Evolutionary conservation across 2,329 filamentous ascomycete species (phyloP), one percentile per base, ranked within the genome.

Genomic region (Leptographium procerum): DNA sequence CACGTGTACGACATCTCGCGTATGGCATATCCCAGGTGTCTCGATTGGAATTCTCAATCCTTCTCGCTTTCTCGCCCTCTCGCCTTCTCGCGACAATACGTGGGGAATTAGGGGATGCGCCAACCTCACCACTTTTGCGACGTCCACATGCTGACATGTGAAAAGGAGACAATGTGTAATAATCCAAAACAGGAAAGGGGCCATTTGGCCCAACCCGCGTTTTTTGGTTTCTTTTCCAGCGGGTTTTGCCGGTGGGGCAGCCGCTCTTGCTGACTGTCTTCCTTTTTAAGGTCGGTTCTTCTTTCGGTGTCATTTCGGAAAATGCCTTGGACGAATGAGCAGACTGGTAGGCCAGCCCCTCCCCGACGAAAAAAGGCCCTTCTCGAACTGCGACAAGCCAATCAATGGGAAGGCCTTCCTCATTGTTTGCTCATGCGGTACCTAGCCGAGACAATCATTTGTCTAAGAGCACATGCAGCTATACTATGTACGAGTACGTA

Each of bases 291-390:
- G 26, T 45, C 53, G 53, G 53, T 45, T 55, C 29, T 36, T 50
- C 31, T 34, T 56, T 56, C 55, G 55, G 55, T 50, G 43, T 50
- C 55, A 56, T 56, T 56, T 56, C 55, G 55, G 55, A 16, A 33
- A 5, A 22, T 22, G 43, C 13, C 28, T 19, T 50, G 5, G 14
- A 50, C 28, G 22, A 29, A 28, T 19, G 26, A 50, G 24, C 47
- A 43, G 19, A 19, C 36, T 40, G 14, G 34, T 24, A 28, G 8
- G 4, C 45, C 40, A n/a, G 16, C 40, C 40, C 40, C 16, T 10
- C 11, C 16, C 9, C 24, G 47, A 14, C 47, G 14, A 50, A 24
- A 29, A 29, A 13, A 50, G n/a, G n/a, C n/a, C n/a, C n/a, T n/a
- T n/a, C n/a, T n/a, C n/a, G n/a, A n/a, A n/a, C n/a, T n/a, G n/a